Evolutionary conservation across 2,329 filamentous ascomycete species (phyloP).

Genomic region (Cladophialophora yegresii): DNA sequence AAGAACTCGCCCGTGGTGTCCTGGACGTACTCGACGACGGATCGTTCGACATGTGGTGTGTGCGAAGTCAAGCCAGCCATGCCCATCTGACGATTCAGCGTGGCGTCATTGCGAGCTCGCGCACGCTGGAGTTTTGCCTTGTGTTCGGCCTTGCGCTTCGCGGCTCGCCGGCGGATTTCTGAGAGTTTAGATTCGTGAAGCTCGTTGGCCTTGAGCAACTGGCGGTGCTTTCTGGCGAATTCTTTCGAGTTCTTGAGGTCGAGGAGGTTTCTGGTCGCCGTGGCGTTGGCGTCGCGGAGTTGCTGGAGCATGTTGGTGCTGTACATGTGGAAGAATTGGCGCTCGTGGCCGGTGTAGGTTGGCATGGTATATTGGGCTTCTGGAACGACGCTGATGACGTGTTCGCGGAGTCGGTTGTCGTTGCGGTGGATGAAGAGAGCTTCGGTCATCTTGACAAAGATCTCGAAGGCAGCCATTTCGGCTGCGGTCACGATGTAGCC

Average conservation of each 20-base stretch:
- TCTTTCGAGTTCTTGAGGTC: slow-evolving; percentile 20
- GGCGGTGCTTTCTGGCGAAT: slow-evolving; percentile 20
- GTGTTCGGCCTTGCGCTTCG: slow-evolving; percentile 12
- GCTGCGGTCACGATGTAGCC: slow-evolving; percentile 21
- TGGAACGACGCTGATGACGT: slow-evolving; percentile 22
- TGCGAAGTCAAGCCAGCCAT: slow-evolving; percentile 17
- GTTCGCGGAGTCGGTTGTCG: slow-evolving; percentile 20
- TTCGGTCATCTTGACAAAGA: slow-evolving; percentile 23
- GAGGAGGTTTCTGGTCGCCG: slow-evolving; percentile 12
- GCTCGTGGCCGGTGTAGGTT: slow-evolving; percentile 3
- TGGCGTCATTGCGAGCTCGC: slow-evolving; percentile 9
- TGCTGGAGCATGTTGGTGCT: slow-evolving; percentile 6
- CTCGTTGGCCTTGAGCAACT: slow-evolving; percentile 23
- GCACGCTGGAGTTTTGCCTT: slow-evolving; percentile 1
- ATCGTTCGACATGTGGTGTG: slow-evolving; percentile 14
- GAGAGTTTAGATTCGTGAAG: slow-evolving; percentile 23
- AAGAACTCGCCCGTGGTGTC: slow-evolving; percentile 11
- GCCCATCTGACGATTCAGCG: slow-evolving; percentile 25
- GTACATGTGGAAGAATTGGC: slow-evolving; percentile 10
- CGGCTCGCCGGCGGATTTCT: slow-evolving; percentile 10
- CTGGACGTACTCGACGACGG: slow-evolving; percentile 15
- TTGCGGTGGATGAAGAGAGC: slow-evolving; percentile 21
- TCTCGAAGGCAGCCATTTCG: slow-evolving; percentile 21
- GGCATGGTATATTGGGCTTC: slow-evolving; percentile 5
- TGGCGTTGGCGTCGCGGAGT: slow-evolving; percentile 9